phyloP scores from a whole-genome alignment of 768 basidiomycete genomes.

The Agrocybe chaxingu region DNA sequence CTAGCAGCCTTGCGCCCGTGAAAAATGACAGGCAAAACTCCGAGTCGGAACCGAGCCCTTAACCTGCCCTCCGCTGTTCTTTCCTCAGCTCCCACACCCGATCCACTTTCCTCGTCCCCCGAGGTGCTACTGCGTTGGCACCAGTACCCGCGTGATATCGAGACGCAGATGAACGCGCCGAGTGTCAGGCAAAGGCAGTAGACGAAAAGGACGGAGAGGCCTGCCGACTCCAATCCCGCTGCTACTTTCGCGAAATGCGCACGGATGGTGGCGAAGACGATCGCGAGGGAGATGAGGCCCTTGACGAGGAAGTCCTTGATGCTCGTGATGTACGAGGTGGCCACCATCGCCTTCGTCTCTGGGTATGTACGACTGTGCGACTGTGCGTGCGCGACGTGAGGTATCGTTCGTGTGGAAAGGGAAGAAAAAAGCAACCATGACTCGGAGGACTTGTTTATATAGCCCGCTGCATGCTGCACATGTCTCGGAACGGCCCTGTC shows the following conservation, averaged over 20 bases:
- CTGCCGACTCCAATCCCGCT: slow-evolving; percentile 9
- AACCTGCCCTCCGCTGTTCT: neutral
- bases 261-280: slow-evolving; percentile 19
- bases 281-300: slow-evolving; percentile 18
- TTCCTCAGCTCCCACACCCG: neutral
- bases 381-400: no score
- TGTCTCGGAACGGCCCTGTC: no score
- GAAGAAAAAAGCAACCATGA: no score
- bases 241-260: slow-evolving; percentile 12
- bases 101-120: slow-evolving; percentile 5
- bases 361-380: no score
- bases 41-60: neutral
- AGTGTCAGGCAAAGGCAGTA: slow-evolving; percentile 12
- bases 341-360: neutral
- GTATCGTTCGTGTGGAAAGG: no score
- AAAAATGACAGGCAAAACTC: slow-evolving; percentile 6
- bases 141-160: neutral
- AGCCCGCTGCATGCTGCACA: no score
- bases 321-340: slow-evolving; percentile 5
- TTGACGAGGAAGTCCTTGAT: slow-evolving; percentile 17
- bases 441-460: no score
- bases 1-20: neutral
- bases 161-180: slow-evolving; percentile 5
- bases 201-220: slow-evolving; percentile 12
- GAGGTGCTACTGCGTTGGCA: neutral